Evolutionary conservation across 2,329 filamentous ascomycete species (phyloP), one percentile per base, ranked within the genome.

Genomic region (Stachybotrys chlorohalonatus): DNA sequence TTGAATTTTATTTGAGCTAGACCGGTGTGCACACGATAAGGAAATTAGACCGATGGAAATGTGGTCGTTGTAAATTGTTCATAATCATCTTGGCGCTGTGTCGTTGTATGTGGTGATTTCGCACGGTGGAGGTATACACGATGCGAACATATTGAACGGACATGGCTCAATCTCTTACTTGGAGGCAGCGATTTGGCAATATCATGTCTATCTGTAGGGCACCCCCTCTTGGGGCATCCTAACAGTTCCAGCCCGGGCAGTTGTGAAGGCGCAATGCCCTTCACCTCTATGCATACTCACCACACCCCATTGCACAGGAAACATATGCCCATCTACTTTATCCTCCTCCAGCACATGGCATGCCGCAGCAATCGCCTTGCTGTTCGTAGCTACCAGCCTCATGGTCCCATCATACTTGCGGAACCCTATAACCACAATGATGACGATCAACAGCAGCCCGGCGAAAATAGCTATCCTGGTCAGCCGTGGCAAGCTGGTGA

Each of bases 391-490:
- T 39, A 54, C 52, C 59, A 69, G 62, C 8, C 62, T 61, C 67
- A 70, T 70, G 0, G 61, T 62, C 0, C 65, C 64, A 11, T 67
- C 62, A 17, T 69, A 70, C 9, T 39, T 60, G 4, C 63, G 60
- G 30, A 63, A 58, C 1, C 66, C 61, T 1, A 68, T 39, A 2
- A 52, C 48, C 1, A 66, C 15, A 16, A 67, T 54, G 3, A 47
- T 32, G 6, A 60, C 5, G 0, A 63, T 6, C 6, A 59, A 54
- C 8, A 46, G n/a, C 6, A 58, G 54, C 16, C 50, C 56, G 7
- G 53, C 47, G 36, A 62, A 52, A 1, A 62, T 42, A 2, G 60
- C 64, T 48, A n/a, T 62, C 32, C 24, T 42, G 5, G 9, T 48
- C 31, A 52, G n/a, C 48, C 3, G 49, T 30, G 31, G 17, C 16